These are phyloP conservation scores for Trichoderma lentiforme DNA, from an alignment of 2,329 filamentous ascomycete genomes.

Conservation along the genomic window DNA sequence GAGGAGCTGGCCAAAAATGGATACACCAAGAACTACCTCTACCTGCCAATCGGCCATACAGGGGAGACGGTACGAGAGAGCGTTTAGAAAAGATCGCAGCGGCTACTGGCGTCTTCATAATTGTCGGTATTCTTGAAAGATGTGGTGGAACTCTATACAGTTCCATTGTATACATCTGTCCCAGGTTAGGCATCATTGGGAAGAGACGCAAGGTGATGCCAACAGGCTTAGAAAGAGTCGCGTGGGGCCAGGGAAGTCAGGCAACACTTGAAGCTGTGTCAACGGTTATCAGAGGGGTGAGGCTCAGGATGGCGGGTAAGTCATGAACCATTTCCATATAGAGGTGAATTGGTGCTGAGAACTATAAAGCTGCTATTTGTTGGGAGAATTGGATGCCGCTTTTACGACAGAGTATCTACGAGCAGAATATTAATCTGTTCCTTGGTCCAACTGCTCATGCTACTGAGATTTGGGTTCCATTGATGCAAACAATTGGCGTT, in stretches of 20 bases:
- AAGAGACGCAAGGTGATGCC: neutral
- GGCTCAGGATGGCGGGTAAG: neutral
- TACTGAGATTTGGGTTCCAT: neutral
- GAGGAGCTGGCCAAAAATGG: neutral
- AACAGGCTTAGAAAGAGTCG: neutral
- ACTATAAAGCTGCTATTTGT: neutral
- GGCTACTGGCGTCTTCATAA: neutral
- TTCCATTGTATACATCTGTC: neutral
- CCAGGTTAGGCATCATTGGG: neutral
- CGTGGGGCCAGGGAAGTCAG: neutral
- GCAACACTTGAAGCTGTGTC: neutral
- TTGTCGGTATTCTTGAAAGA: neutral
- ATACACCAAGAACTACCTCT: neutral
- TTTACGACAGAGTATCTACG: neutral
- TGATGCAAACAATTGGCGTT: constrained; percentile 1
- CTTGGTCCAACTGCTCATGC: neutral
- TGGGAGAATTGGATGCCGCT: constrained; percentile 5
- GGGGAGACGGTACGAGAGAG: neutral
- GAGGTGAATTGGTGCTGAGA: neutral
- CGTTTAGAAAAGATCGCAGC: neutral
- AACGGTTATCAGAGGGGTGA: neutral
- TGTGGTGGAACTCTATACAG: neutral
- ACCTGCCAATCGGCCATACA: neutral
- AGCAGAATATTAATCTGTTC: neutral
- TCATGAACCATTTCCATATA: neutral